Percentiles rank a stretch among this genome's conserved stretches.
These are phyloP conservation scores for Microcos paniculata DNA, from an alignment of 345 rosid genomes.

Conservation along the genomic window DNA sequence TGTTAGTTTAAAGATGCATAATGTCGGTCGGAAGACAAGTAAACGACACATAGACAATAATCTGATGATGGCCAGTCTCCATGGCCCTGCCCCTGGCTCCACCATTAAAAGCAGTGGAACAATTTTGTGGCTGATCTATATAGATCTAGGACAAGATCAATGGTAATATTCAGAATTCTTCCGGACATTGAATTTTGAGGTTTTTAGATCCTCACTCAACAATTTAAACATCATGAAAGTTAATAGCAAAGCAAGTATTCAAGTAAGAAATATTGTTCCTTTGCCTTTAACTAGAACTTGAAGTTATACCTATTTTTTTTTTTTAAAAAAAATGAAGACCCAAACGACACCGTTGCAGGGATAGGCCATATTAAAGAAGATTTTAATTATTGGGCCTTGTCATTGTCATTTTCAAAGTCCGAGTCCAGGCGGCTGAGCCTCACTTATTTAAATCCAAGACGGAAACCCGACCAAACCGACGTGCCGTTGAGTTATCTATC, in stretches of 20 bases:
- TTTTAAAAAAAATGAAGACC: no score
- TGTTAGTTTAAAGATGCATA: not conserved
- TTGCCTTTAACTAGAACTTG: no score
- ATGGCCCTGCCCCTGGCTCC: slow-evolving; percentile 4
- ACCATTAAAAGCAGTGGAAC: not conserved
- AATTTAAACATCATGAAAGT: no score
- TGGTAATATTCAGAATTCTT: no score
- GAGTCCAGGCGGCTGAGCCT: slow-evolving; percentile 21
- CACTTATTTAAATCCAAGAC: not conserved
- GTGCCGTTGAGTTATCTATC: not conserved
- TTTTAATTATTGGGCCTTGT: not conserved
- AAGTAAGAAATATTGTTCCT: no score
- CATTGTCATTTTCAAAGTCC: slow-evolving; percentile 14
- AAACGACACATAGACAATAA: not conserved
- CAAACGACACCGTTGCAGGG: not conserved
- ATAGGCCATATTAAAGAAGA: not conserved
- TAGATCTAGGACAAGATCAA: not conserved
- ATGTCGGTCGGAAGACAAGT: not conserved
- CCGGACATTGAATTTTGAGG: not conserved
- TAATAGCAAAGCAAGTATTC: no score
- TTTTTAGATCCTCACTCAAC: no score
- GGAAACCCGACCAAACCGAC: not conserved
- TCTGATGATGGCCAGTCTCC: not conserved
- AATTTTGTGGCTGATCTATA: not conserved
- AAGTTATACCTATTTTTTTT: no score